These are phyloP conservation scores for Neurospora sublineolata DNA, from an alignment of 495 filamentous ascomycete species.

Conservation along the genomic window DNA sequence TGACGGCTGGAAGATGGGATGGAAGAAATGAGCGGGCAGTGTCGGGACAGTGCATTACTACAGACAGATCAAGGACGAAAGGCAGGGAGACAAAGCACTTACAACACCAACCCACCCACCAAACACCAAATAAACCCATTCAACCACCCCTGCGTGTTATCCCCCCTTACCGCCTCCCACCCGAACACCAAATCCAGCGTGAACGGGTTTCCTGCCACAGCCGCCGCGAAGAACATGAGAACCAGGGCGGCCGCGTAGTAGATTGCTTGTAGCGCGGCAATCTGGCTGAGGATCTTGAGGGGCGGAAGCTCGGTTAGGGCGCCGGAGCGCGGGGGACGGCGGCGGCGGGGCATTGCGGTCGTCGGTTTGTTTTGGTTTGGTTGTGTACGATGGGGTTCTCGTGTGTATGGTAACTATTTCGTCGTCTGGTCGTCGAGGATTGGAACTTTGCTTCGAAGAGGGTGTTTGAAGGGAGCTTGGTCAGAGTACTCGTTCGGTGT, in stretches of 20 bases:
- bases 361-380: neutral
- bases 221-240: slow-evolving; percentile 77
- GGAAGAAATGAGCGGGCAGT: neutral
- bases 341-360: slow-evolving; percentile 54
- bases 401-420: neutral
- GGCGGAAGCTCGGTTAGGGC: slow-evolving; percentile 73
- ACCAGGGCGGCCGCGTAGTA: slow-evolving; percentile 68
- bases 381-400: neutral
- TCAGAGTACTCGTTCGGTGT: neutral
- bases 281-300: slow-evolving; percentile 76
- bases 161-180: slow-evolving; percentile 74
- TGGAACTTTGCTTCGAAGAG: neutral
- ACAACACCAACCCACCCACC: slow-evolving; percentile 64
- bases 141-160: slow-evolving; percentile 89
- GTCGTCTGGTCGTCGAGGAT: neutral
- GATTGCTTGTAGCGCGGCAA: slow-evolving; percentile 68
- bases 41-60: neutral
- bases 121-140: slow-evolving; percentile 78
- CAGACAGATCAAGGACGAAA: neutral
- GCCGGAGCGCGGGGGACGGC: slow-evolving; percentile 67
- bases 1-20: neutral
- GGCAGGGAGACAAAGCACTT: slow-evolving; percentile 3
- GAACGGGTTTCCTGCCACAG: slow-evolving; percentile 69
- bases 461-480: neutral
- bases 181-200: slow-evolving; percentile 59